phyloP scores from a whole-genome alignment of 2,329 filamentous ascomycete species.

The Diaporthe velutina region DNA sequence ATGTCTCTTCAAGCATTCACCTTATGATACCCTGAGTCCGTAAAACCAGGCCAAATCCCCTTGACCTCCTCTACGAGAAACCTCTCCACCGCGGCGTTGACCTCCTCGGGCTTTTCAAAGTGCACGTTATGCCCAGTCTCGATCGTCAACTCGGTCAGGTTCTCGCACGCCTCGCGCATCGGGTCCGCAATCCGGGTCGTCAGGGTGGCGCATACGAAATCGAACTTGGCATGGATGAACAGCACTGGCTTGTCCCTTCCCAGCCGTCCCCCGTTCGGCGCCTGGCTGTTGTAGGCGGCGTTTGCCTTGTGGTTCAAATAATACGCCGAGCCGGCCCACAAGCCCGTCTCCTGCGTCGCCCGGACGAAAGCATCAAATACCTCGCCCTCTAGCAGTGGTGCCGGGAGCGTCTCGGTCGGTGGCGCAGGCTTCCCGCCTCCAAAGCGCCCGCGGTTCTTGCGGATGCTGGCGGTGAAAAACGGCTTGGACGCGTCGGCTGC shows the following conservation, averaged over 20 bases:
- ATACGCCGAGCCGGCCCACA: constrained; percentile 43
- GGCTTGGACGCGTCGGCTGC: constrained; percentile 24
- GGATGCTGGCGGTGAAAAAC: constrained; percentile 10
- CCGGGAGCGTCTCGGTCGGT: neutral
- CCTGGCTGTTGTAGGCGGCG: constrained; percentile 50
- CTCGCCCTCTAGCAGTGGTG: constrained; percentile 25
- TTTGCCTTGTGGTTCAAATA: constrained; percentile 60
- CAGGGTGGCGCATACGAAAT: constrained; percentile 53
- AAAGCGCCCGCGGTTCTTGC: constrained; percentile 41
- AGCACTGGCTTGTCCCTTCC: constrained; percentile 48
- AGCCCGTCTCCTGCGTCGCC: constrained; percentile 55
- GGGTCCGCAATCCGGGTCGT: constrained; percentile 49
- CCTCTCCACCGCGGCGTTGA: constrained; percentile 45
- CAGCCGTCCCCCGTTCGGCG: constrained; percentile 49
- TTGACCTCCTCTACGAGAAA: constrained; percentile 24
- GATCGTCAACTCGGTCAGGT: constrained; percentile 54
- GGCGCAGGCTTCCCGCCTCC: constrained; percentile 26
- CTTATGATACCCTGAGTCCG: neutral
- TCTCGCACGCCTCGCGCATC: constrained; percentile 50
- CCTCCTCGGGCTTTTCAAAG: constrained; percentile 44
- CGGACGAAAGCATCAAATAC: constrained; percentile 40
- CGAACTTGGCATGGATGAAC: constrained; percentile 53
- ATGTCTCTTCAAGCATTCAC: neutral
- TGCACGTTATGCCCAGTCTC: constrained; percentile 52
- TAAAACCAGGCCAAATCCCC: neutral